Base-by-base conservation (phyloP, 805 yeast species). In the Saturnispora silvae region DNA sequence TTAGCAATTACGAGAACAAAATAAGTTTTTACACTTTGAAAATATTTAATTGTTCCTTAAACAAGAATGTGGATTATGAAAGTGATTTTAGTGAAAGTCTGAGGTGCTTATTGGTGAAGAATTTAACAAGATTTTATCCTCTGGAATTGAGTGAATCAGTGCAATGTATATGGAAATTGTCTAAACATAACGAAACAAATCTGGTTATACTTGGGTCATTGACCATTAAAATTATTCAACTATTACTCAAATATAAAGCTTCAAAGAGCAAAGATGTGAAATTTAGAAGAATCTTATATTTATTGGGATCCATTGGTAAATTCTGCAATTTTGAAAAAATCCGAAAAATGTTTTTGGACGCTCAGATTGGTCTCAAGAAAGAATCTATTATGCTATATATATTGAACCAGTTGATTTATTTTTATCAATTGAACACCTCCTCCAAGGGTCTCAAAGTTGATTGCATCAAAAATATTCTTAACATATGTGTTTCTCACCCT, bases 271-370 rank as follows among this genome's bases (percentile, higher is more conserved):
- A 26, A 19, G 77, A 70, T 34, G 57, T 65, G 3, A 74, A 66
- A 44, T 47, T 79, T 3, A 65, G 67, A 17, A 68, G 82, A 41
- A 53, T 84, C 5, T 50, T 85, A 2, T 72, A 70, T 47, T 56
- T 85, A 17, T 52, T 82, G 4, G 87, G 94, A 0, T 69, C 71
- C 30, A 74, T 85, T 57, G 94, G 87, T 0, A 65, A 78, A 32
- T 70, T 68, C 45, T 81, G 92, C 45, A 58, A 71, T n/a, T 67
- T 83, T 38, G 81, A 75, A 38, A 53, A 51, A 4, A 57, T 63
- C 33, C 50, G 67, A 13, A 54, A 52, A 0, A 35, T 63, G 1
- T 73, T 77, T 44, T 24, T 55, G 11, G 53, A 52, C 7, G 50
- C 69, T 17, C 51, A 51, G 2, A 32, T 73, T 11, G 69, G 68